These are phyloP conservation scores for Cordyceps cateniannulata DNA, from an alignment of 2,329 filamentous ascomycete genomes.

Conservation along the genomic window DNA sequence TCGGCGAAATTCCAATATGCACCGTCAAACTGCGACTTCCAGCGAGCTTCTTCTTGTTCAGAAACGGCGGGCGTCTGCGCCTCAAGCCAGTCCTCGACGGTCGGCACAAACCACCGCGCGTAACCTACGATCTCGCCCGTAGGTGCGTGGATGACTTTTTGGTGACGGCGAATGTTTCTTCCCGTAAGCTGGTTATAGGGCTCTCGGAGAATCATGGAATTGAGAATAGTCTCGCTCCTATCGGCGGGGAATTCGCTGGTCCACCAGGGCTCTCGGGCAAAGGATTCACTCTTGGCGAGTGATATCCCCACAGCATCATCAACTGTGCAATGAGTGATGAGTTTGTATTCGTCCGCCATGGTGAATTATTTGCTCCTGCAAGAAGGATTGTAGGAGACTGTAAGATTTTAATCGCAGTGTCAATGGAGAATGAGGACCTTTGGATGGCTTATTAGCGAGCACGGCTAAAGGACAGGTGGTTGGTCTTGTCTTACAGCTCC, in stretches of 20 bases:
- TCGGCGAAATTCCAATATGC: slow-evolving; percentile 5
- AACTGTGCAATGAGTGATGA: neutral
- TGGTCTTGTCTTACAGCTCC: neutral
- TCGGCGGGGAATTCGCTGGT: slow-evolving; percentile 12
- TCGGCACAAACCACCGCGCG: slow-evolving; percentile 9
- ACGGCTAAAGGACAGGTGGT: neutral
- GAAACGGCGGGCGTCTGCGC: slow-evolving; percentile 12
- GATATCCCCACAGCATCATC: slow-evolving; percentile 14
- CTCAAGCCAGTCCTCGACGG: slow-evolving; percentile 10
- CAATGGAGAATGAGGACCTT: too few species aligned
- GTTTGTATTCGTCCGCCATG: slow-evolving; percentile 2
- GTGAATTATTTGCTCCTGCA: neutral
- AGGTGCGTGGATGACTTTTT: slow-evolving; percentile 15
- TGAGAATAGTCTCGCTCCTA: slow-evolving; percentile 14
- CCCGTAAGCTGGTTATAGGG: slow-evolving; percentile 17
- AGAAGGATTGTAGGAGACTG: neutral
- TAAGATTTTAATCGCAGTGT: too few species aligned
- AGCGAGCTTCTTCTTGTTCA: slow-evolving; percentile 5
- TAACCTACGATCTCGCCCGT: slow-evolving; percentile 21
- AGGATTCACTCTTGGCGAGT: slow-evolving; percentile 17
- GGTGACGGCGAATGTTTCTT: slow-evolving; percentile 17
- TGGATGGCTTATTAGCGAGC: too few species aligned
- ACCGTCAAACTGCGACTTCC: neutral
- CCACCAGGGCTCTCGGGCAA: slow-evolving; percentile 19
- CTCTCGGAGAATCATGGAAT: slow-evolving; percentile 12